A percentile compares a stretch with the other conserved stretches of the same genome.
These are phyloP conservation scores for Coemansia biformis DNA, from an alignment of 192 early-diverging fungal genomes.

Conservation along the genomic window DNA sequence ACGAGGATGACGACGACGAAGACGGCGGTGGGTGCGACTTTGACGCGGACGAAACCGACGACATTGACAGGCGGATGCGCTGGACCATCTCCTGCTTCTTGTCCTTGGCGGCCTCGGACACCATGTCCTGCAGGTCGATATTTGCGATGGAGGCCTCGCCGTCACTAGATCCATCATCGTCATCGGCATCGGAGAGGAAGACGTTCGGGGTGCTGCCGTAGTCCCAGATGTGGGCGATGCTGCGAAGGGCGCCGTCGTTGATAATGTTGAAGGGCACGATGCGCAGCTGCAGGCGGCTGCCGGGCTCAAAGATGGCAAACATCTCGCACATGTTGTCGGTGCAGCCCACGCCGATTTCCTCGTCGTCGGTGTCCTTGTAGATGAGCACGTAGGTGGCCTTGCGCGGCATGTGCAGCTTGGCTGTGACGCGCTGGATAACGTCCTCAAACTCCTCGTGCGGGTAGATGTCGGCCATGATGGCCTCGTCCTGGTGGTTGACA, in stretches of 20 bases:
- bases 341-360: slow-evolving; percentile 49
- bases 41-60: too few species aligned
- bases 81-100: slow-evolving; percentile 25
- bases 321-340: slow-evolving; percentile 46
- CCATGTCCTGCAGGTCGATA: slow-evolving; percentile 12
- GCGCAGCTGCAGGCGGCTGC: slow-evolving; percentile 30
- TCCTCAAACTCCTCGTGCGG: slow-evolving; percentile 33
- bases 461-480: slow-evolving; percentile 40
- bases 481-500: slow-evolving; percentile 33
- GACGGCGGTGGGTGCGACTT: not conserved
- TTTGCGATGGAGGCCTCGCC: slow-evolving; percentile 12
- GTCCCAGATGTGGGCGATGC: slow-evolving; percentile 36
- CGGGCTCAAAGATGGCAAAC: slow-evolving; percentile 43
- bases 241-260: slow-evolving; percentile 37
- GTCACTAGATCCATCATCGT: too few species aligned
- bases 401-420: slow-evolving; percentile 37
- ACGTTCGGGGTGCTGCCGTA: slow-evolving; percentile 37
- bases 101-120: slow-evolving; percentile 8
- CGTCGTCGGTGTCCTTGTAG: slow-evolving; percentile 42
- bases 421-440: slow-evolving; percentile 24
- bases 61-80: not conserved
- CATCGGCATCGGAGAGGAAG: slow-evolving; percentile 13
- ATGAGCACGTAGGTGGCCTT: slow-evolving; percentile 32
- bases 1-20: slow-evolving; percentile 6
- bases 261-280: slow-evolving; percentile 41